These are phyloP conservation scores for Hexamita inflata DNA, from an alignment of 208 protist genomes.

Conservation along the genomic window DNA sequence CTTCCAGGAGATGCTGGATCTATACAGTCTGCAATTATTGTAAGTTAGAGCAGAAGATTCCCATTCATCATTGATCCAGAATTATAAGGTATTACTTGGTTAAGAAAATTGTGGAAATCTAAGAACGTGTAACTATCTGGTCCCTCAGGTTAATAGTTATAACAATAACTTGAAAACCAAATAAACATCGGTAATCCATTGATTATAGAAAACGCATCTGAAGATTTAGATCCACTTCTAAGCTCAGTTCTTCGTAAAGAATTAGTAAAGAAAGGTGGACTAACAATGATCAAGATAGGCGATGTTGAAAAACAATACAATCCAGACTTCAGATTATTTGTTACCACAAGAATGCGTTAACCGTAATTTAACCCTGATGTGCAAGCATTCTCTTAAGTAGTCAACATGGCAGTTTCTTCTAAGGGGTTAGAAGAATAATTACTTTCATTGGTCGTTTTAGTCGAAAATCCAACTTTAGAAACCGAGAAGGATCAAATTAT, in stretches of 20 bases:
- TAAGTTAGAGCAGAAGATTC: slow-evolving; percentile 32
- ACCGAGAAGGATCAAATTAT: slow-evolving; percentile 69
- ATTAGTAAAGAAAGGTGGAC: slow-evolving; percentile 71
- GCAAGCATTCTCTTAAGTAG: slow-evolving; percentile 82
- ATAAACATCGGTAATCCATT: slow-evolving; percentile 48
- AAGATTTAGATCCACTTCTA: slow-evolving; percentile 89
- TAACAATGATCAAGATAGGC: slow-evolving; percentile 39
- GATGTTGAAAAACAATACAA: slow-evolving; percentile 91
- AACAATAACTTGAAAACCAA: slow-evolving; percentile 46
- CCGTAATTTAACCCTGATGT: slow-evolving; percentile 88
- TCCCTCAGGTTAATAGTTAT: slow-evolving; percentile 41
- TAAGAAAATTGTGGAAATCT: slow-evolving; percentile 44
- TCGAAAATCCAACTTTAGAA: slow-evolving; percentile 82
- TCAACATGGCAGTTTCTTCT: slow-evolving; percentile 93
- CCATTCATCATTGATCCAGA: slow-evolving; percentile 53
- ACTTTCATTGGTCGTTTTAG: slow-evolving; percentile 84
- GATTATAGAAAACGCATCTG: slow-evolving; percentile 52
- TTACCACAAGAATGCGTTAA: slow-evolving; percentile 89
- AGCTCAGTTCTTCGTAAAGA: slow-evolving; percentile 90
- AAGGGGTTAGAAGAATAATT: slow-evolving; percentile 90
- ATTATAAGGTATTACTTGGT: slow-evolving; percentile 48
- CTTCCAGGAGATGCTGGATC: slow-evolving; percentile 45
- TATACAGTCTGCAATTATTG: slow-evolving; percentile 53
- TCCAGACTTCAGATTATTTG: slow-evolving; percentile 80
- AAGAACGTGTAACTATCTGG: slow-evolving; percentile 38